Evolutionary conservation across 352 stramenopile species (phyloP).

Genomic region (Globisporangium polare): DNA sequence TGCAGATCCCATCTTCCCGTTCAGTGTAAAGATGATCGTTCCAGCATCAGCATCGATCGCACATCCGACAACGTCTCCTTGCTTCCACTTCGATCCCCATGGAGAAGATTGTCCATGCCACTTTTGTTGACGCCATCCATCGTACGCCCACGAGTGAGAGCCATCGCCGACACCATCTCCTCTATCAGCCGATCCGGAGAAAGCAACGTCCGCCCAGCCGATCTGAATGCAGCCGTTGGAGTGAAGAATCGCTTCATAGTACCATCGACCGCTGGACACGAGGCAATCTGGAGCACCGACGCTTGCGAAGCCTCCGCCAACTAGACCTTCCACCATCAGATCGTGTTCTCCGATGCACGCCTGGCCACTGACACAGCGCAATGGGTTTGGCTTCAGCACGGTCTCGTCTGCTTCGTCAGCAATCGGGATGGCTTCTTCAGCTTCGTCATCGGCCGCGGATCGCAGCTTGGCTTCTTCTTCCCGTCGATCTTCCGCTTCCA

Average conservation of each 20-base stretch:
- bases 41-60: constrained; percentile 84
- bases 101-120: constrained; percentile 87
- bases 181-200: constrained; percentile 80
- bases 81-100: constrained; percentile 90
- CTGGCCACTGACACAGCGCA: constrained; percentile 81
- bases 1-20: constrained; percentile 84
- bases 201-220: constrained; percentile 89
- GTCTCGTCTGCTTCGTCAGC: constrained; percentile 28
- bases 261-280: constrained; percentile 78
- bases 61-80: constrained; percentile 90
- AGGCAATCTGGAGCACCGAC: constrained; percentile 80
- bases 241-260: constrained; percentile 92
- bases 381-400: constrained; percentile 64
- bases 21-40: constrained; percentile 90
- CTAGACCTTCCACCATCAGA: constrained; percentile 82
- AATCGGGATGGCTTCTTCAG: constrained; percentile 22
- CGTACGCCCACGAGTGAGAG: constrained; percentile 91
- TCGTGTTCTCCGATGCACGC: constrained; percentile 81
- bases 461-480: constrained; percentile 75
- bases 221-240: constrained; percentile 94
- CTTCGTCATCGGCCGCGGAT: constrained; percentile 24
- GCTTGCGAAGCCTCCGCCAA: constrained; percentile 82
- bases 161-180: constrained; percentile 92
- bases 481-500: constrained; percentile 84
- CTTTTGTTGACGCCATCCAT: constrained; percentile 89